Evolutionary conservation across 495 filamentous ascomycete species (phyloP), one percentile per base, ranked within the genome.

Genomic region (Evansstolkia leycettana): DNA sequence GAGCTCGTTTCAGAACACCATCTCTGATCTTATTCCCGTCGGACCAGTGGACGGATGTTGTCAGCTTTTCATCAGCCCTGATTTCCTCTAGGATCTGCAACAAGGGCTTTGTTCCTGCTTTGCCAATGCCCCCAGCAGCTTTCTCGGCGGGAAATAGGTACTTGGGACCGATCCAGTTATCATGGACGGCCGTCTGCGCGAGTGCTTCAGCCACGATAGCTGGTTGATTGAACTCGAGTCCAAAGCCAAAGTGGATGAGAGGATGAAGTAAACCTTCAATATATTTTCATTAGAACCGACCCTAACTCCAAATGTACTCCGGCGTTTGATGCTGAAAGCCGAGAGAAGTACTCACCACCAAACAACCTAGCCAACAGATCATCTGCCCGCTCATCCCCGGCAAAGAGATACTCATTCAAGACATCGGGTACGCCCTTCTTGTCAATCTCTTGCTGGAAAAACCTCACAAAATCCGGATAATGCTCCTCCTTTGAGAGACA

Each of bases 171-270:
- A 79, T 50, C 50, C 67, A 69, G 26, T 63, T 47, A 0, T 61
- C 55, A 44, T 84, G 78, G 5, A 82, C 69, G 2, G 78, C 74
- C 7, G 80, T 62, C 60, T 89, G 76, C 2, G 88, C 83, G 5
- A 93, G 66, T 2, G 60, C 87, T 66, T 90, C 77, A 1, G 85
- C 82, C 12, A 93, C 65, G 27, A 94, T 76, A 25, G 81, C 82
- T 3, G 82, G 83, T 47, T 89, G 82, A 1, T 69, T 44, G 58
- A 84, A 92, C 43, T 93, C 84, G 12, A 94, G 43, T 1, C 78
- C 85, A 48, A 83, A 90, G 26, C 84, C 83, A 8, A 93, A 67
- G 43, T 93, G 84, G 43, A 94, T 93, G 5, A 89, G 40, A 7
- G 84, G 82, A 48, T 94, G 86, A 2, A 90, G 45, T 40, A 88